Evolutionary conservation across 306 rosid species (phyloP).

Genomic region (Nissolia schottii): DNA sequence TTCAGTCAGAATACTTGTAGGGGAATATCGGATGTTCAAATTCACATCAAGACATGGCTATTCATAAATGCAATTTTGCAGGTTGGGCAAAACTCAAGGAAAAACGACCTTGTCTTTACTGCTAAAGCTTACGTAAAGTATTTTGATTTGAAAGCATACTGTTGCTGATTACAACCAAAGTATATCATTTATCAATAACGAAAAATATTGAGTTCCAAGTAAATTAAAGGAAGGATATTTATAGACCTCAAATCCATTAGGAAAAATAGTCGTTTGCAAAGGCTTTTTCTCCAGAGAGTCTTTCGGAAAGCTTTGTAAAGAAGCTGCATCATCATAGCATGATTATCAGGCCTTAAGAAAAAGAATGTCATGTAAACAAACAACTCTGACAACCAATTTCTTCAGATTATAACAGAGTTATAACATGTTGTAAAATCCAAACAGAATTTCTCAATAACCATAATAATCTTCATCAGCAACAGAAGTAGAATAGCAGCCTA

Average conservation of each 20-base stretch:
- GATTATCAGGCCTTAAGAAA: slow-evolving; percentile 8
- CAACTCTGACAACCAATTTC: slow-evolving; percentile 7
- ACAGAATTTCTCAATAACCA: neutral
- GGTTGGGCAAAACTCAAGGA: neutral
- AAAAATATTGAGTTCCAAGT: neutral
- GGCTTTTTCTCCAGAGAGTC: slow-evolving; percentile 42
- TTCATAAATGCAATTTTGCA: neutral
- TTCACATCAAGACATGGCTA: neutral
- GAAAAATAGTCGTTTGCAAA: slow-evolving; percentile 48
- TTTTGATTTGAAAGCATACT: neutral
- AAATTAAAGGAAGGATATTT: slow-evolving; percentile 6
- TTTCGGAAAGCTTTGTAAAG: slow-evolving; percentile 35
- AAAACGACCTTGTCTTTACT: neutral
- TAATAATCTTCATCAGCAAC: neutral
- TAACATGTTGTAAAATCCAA: slow-evolving; percentile 19
- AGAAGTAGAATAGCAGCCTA: neutral
- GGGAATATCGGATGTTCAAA: neutral
- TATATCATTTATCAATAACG: slow-evolving; percentile 5
- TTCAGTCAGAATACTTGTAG: neutral
- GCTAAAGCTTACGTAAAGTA: neutral
- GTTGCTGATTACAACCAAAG: neutral
- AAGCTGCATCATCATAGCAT: slow-evolving; percentile 31
- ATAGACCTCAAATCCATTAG: slow-evolving; percentile 71
- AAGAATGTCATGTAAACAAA: neutral
- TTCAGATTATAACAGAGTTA: neutral